These are phyloP conservation scores for Saccharomycopsis crataegensis DNA, from an alignment of 1,139 yeast genomes.

Conservation along the genomic window DNA sequence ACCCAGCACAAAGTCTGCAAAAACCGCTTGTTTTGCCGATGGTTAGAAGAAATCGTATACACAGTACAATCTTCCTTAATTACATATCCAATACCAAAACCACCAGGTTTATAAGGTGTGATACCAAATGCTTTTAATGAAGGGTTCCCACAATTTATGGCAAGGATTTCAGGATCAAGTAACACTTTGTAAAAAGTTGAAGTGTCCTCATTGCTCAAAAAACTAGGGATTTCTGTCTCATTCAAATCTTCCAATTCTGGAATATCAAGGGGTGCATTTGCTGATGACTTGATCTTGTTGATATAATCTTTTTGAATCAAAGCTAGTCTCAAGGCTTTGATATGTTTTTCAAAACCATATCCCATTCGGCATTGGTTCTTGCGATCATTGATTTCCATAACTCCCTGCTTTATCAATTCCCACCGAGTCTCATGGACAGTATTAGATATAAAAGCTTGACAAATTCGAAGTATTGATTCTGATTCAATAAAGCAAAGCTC, in stretches of 20 bases:
- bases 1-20: slow-evolving; percentile 58
- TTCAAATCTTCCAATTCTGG: slow-evolving; percentile 23
- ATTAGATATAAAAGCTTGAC: slow-evolving; percentile 55
- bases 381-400: slow-evolving; percentile 39
- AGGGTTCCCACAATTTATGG: slow-evolving; percentile 69
- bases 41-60: slow-evolving; percentile 58
- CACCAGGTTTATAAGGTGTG: slow-evolving; percentile 68
- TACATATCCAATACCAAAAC: slow-evolving; percentile 72
- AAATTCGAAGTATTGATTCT: slow-evolving; percentile 43
- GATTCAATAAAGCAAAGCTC: slow-evolving; percentile 61
- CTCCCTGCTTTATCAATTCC: slow-evolving; percentile 44
- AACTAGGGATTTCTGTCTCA: slow-evolving; percentile 21
- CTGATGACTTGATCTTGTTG: slow-evolving; percentile 35
- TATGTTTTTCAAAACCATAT: slow-evolving; percentile 63
- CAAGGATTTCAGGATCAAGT: slow-evolving; percentile 37
- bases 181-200: slow-evolving; percentile 13
- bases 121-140: slow-evolving; percentile 68
- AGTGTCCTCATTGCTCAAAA: slow-evolving; percentile 39
- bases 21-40: slow-evolving; percentile 65
- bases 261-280: slow-evolving; percentile 22
- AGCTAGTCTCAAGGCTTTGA: slow-evolving; percentile 52
- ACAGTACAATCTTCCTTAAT: slow-evolving; percentile 61
- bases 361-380: slow-evolving; percentile 44
- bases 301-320: slow-evolving; percentile 36
- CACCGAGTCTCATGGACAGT: slow-evolving; percentile 39